These are phyloP conservation scores for Ephemerocybe angulata DNA, from an alignment of 768 basidiomycete genomes.

Conservation along the genomic window DNA sequence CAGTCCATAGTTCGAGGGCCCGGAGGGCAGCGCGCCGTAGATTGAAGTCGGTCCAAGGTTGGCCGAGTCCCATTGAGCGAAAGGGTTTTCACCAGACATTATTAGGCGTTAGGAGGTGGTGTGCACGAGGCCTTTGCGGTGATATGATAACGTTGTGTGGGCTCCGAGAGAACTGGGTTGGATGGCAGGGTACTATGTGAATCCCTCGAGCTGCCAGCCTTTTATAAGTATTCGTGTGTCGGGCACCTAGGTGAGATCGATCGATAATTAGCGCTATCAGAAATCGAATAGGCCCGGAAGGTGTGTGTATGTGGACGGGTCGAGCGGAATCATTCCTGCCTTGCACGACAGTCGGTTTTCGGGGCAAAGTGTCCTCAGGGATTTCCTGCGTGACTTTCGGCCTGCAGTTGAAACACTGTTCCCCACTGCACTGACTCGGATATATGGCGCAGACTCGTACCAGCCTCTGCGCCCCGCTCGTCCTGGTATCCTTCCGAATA, in stretches of 20 bases:
- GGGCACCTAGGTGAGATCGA: not conserved
- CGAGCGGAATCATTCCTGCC: not conserved
- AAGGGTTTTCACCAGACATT: conserved; percentile 12
- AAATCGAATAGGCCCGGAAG: not conserved
- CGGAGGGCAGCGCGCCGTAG: conserved; percentile 14
- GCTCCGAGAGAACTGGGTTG: not conserved
- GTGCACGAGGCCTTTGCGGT: not conserved
- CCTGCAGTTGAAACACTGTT: no score
- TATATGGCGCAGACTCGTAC: not conserved
- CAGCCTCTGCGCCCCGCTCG: no score
- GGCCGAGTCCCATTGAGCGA: conserved; percentile 45
- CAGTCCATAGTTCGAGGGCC: conserved; percentile 7
- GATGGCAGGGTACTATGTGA: not conserved
- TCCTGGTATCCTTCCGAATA: not conserved
- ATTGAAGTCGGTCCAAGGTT: conserved; percentile 45
- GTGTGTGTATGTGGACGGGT: not conserved
- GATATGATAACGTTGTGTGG: not conserved
- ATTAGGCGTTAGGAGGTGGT: no score
- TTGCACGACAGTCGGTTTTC: no score
- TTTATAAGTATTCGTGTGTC: not conserved
- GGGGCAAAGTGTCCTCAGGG: no score
- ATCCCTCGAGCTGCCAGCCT: not conserved
- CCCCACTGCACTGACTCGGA: no score
- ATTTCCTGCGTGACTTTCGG: not conserved
- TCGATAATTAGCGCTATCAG: not conserved